These are phyloP conservation scores for Lavandula angustifolia DNA, from an alignment of 257 asterid genomes.

Conservation along the genomic window DNA sequence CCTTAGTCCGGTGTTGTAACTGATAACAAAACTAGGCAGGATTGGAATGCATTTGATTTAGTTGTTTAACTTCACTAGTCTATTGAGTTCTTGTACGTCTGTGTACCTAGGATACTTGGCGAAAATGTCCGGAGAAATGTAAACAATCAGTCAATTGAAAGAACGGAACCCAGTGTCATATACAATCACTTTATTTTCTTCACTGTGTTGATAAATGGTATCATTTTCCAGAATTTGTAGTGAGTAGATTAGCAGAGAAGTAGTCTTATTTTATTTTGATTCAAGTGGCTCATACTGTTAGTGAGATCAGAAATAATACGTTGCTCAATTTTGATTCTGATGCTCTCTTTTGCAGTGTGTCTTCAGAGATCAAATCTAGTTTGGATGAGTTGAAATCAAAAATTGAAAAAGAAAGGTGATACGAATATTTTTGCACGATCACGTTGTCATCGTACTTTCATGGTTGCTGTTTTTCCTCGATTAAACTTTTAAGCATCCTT, in stretches of 20 bases:
- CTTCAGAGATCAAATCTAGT: conserved; percentile 68
- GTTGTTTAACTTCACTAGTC: conserved; percentile 2
- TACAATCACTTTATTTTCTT: conserved; percentile 16
- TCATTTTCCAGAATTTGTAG: conserved; percentile 6
- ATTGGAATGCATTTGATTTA: not conserved
- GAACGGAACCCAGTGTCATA: conserved; percentile 6
- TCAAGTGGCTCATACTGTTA: conserved; percentile 6
- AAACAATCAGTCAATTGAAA: not conserved
- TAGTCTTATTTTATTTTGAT: conserved; percentile 12
- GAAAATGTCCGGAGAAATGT: not conserved
- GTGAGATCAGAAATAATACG: conserved; percentile 10
- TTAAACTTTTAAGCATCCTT: conserved; percentile 26
- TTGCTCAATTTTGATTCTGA: conserved; percentile 11
- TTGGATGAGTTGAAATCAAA: conserved; percentile 73
- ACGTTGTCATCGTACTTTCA: conserved; percentile 18
- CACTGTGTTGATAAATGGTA: conserved; percentile 7
- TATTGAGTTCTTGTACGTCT: conserved; percentile 13
- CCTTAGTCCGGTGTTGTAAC: conserved; percentile 3
- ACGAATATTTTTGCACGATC: conserved; percentile 23
- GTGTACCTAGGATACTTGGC: not conserved
- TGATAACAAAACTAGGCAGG: conserved; percentile 3
- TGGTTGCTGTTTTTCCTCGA: conserved; percentile 12
- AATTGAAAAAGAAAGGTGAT: conserved; percentile 92
- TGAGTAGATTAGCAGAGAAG: conserved; percentile 15
- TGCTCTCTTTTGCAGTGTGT: conserved; percentile 53